Percentiles rank a stretch among this genome's conserved stretches.
Conservation (phyloP, 352 stramenopile species). For the Phytophthora vignae region DNA sequence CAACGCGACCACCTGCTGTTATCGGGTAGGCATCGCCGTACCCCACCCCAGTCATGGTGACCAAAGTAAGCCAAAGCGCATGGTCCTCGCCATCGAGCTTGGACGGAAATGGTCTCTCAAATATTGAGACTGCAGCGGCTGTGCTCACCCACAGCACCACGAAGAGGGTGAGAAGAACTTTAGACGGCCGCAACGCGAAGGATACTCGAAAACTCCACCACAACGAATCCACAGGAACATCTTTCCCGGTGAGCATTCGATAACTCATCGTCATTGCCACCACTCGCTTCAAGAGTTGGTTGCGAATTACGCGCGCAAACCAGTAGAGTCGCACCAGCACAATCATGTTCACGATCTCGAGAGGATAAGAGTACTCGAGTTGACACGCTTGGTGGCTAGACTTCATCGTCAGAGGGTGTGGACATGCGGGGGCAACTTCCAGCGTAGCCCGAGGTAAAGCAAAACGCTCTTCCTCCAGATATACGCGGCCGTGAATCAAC, state of each 20-base stretch:
- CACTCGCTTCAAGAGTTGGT: constrained; percentile 52
- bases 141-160: constrained; percentile 58
- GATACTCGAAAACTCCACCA: constrained; percentile 67
- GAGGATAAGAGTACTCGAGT: constrained; percentile 59
- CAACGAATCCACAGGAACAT: constrained; percentile 50
- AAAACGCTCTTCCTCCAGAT: constrained; percentile 60
- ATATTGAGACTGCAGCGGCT: constrained; percentile 57
- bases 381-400: constrained; percentile 35
- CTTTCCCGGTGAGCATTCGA: constrained; percentile 22
- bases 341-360: constrained; percentile 72
- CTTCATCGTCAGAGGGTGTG: constrained; percentile 37
- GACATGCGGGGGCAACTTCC: constrained; percentile 28
- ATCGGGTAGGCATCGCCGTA: constrained; percentile 70
- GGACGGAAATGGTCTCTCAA: constrained; percentile 68
- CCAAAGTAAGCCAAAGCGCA: constrained; percentile 70
- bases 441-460: constrained; percentile 25
- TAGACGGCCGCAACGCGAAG: constrained; percentile 47
- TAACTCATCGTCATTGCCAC: constrained; percentile 36
- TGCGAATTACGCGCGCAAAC: constrained; percentile 62
- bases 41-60: constrained; percentile 68
- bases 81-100: constrained; percentile 64
- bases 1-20: constrained; percentile 52
- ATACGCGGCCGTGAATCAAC: constrained; percentile 53
- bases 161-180: constrained; percentile 57
- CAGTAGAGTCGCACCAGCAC: constrained; percentile 71